Evolutionary conservation across 2,329 filamentous ascomycete species (phyloP), one percentile per base, ranked within the genome.

Genomic region (Sporothrix curviconia): DNA sequence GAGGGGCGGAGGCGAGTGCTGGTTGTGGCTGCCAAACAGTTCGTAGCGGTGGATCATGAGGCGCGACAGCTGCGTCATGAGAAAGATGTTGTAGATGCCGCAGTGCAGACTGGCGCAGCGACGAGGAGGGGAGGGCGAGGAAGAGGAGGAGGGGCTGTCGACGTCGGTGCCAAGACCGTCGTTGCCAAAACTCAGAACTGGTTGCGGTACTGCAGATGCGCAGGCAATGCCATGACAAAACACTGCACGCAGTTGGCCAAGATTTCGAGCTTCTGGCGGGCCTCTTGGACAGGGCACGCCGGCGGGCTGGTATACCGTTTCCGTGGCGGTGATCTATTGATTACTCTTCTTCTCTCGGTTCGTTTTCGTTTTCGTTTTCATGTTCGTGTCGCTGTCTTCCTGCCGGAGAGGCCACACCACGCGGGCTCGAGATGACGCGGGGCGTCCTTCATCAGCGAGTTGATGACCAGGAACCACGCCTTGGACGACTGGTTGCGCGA

Each of bases 401-500:
- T 24, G 30, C 11, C 42, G 43, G 24, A 49, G n/a, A 49, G 9
- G 43, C 43, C 22, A 56, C 43, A 8, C 54, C 54, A 3, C 24
- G 54, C 12, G 54, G 54, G 14, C 54, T 56, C 9, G 54, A 56
- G n/a, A 56, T 56, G 32, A 56, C 19, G 32, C 44, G 54, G n/a
- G 1, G 54, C 54, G n/a, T 56, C 54, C 43, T 56, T 56, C 54
- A 56, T 56, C 24, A 56, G 34, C 42, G 54, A 56, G 54, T 56
- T 56, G 43, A 56, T 56, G 32, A 56, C 43, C 4, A 56, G 22
- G n/a, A 49, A 56, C 54, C 54, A 56, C 2, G 54, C 43, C 34
- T 56, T 56, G 42, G 43, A 32, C 8, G 54, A 40, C 4, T 56
- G 42, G 34, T 56, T 56, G 34, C 54, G 43, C 14, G 54, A 56